Base-by-base conservation (phyloP, 2,329 filamentous ascomycete genomes). In the Lojkania enalia region DNA sequence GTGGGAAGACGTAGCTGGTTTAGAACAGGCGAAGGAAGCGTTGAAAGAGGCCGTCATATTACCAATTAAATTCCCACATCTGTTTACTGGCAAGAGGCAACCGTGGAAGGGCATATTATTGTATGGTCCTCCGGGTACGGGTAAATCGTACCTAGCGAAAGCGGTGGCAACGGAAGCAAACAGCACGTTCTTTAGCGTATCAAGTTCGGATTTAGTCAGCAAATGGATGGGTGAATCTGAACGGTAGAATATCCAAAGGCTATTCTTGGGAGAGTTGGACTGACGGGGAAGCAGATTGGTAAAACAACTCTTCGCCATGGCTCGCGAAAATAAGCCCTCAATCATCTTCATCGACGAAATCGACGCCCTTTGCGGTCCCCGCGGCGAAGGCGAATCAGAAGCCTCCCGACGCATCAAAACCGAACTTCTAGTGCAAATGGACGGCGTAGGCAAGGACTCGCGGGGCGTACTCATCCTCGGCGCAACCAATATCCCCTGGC, bases 171-270 rank as follows among this genome's bases (percentile, higher is more conserved):
- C 94, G 14, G 94, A 99, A 73, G 94, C 94, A 47, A 97, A 99
- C 72, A 96, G 91, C 72, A 97, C 94, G 3, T 99, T 99, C 70
- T 99, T 99, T 80, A 96, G 90, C 65, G 92, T 99, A 56, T 95
- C 89, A 74, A 95, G 89, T 78, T 95, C 90, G 66, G 94, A 99
- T 69, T 72, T 99, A 71, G 94, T 99, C 49, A 96, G 90, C 71
- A 99, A 99, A 70, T 99, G 94, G 94, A 99, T 99, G 94, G 94
- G 94, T 76, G 94, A 99, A 74, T 95, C 88, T 78, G 94, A 99
- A 83, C 84, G 90, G 89, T 95, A 75, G 37, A 78, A 60, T 6
- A 2, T 5, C 6, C 16, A 18, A 9, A 16, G 11, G 16, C 14
- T 2, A 1, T 7, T 14, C n/a, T 13, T 20, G 25, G n/a, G n/a